Evolutionary conservation across 1,284 basidiomycete genomes (phyloP), one percentile per base, ranked within the genome.

Genomic region (Trichosporon ovoides): DNA sequence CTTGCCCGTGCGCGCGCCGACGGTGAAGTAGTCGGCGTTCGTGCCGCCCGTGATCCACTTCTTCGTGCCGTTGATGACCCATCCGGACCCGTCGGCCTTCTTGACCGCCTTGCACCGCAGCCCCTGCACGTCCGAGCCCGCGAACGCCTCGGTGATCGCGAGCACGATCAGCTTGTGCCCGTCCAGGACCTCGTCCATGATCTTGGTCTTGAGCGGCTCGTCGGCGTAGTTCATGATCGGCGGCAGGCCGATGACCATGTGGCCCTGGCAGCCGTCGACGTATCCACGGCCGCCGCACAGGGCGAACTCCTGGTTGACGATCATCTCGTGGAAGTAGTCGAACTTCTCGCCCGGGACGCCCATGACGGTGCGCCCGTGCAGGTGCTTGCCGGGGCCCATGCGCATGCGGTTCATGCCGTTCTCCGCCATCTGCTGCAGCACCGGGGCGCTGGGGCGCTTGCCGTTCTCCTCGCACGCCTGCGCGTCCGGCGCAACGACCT

Each of bases 31-130:
- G 61, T 77, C 74, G 34, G 75, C 71, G 57, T 76, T 71, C 65
- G 76, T 79, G 51, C 89, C 91, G 68, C 94, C 96, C 49, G 93
- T 94, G 69, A 97, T 97, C 93, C 93, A 96, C 67, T 80, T 81
- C 78, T 95, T 94, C 7, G 89, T 91, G 13, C 91, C 91, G 66
- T 90, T 91, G 67, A 94, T 85, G 58, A 90, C 85, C 73, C 79
- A 82, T 7, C 60, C 60, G 64, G 88, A 76, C 36, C 90, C 91
- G 69, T 94, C 92, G 62, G 87, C 84, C 37, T 83, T 86, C 75
- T 91, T 88, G 51, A 81, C 84, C 12, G 94, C 94, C 4, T 85
- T 88, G 14, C 89, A 93, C 71, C 86, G 83, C 55, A 92, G 76
- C 19, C 89, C 88, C 71, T 86, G 84, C 28, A 97, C 91, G 72